phyloP scores from a whole-genome alignment of 805 yeast species.

The Nakazawaea siamensis region DNA sequence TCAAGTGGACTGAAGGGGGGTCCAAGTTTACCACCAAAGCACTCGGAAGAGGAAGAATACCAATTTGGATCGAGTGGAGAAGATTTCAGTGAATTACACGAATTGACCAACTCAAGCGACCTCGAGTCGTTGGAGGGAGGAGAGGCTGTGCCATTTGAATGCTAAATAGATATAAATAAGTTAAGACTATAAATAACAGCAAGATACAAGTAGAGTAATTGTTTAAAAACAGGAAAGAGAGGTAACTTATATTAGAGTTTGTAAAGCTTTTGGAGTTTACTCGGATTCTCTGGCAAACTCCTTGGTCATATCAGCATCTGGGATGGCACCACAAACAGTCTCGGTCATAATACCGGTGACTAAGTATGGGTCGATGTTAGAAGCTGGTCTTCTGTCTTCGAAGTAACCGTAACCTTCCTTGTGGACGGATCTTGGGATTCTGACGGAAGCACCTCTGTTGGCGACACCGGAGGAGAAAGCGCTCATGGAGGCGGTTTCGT shows the following conservation, averaged over 20 bases:
- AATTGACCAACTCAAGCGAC: slow-evolving; percentile 6
- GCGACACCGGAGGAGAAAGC: slow-evolving; percentile 95
- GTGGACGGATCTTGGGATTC: slow-evolving; percentile 98
- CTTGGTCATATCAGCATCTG: slow-evolving; percentile 91
- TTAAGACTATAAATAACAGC: no score
- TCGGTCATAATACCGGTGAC: slow-evolving; percentile 98
- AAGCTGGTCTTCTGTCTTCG: slow-evolving; percentile 99
- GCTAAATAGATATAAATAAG: no score
- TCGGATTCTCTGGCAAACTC: slow-evolving; percentile 73
- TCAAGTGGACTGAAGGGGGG: no score
- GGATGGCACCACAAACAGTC: slow-evolving; percentile 90
- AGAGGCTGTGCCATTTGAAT: slow-evolving; percentile 12
- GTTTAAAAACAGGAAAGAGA: background rate
- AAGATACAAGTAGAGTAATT: background rate
- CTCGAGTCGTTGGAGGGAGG: slow-evolving; percentile 17
- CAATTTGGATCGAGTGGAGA: slow-evolving; percentile 10
- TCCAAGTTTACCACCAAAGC: no score
- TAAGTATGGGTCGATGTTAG: slow-evolving; percentile 97
- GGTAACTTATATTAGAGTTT: background rate
- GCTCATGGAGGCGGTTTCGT: slow-evolving; percentile 94
- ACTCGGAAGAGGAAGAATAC: slow-evolving; percentile 6
- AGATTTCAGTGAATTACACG: slow-evolving; percentile 10
- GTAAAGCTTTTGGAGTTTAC: no score
- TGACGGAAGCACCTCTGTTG: slow-evolving; percentile 97
- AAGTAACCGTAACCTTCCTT: slow-evolving; percentile 97